phyloP scores from a whole-genome alignment of 129 eudicot species.

The Flaveria brownii region DNA sequence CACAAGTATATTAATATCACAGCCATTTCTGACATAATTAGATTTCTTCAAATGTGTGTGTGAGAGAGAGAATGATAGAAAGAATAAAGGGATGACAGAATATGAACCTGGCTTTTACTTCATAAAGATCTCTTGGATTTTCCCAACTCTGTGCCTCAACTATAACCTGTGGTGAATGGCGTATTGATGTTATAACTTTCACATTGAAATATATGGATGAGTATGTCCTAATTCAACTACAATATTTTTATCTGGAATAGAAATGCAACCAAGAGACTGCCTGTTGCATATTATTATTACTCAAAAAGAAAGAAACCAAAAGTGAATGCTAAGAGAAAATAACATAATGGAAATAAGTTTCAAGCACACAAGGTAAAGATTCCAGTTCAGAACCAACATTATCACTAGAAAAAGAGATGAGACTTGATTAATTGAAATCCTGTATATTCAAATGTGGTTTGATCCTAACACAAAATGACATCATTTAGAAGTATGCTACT shows the following conservation, averaged over 20 bases:
- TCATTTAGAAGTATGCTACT: not conserved
- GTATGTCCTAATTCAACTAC: not conserved
- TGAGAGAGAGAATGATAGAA: not conserved
- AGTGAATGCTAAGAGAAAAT: not conserved
- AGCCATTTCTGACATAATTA: slow-evolving; percentile 11
- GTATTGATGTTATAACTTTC: not conserved
- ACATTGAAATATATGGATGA: slow-evolving; percentile 4
- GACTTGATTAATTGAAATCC: not conserved
- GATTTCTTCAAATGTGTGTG: slow-evolving; percentile 15
- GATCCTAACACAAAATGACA: not conserved
- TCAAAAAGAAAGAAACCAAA: not conserved
- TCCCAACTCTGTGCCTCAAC: slow-evolving; percentile 96
- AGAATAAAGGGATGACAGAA: slow-evolving; percentile 3
- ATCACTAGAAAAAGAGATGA: not conserved
- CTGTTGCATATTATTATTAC: not conserved
- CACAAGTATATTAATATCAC: slow-evolving; percentile 22
- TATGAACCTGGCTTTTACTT: slow-evolving; percentile 85
- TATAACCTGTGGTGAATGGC: slow-evolving; percentile 51
- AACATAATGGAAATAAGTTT: not conserved
- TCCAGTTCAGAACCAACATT: not conserved
- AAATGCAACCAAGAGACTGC: slow-evolving; percentile 14
- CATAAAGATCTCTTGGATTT: slow-evolving; percentile 91
- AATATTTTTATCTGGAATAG: not conserved
- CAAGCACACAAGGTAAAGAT: not conserved
- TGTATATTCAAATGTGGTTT: not conserved